These are phyloP conservation scores for Axilococcus clingmanii DNA, from an alignment of 139 green algal genomes.

Conservation along the genomic window DNA sequence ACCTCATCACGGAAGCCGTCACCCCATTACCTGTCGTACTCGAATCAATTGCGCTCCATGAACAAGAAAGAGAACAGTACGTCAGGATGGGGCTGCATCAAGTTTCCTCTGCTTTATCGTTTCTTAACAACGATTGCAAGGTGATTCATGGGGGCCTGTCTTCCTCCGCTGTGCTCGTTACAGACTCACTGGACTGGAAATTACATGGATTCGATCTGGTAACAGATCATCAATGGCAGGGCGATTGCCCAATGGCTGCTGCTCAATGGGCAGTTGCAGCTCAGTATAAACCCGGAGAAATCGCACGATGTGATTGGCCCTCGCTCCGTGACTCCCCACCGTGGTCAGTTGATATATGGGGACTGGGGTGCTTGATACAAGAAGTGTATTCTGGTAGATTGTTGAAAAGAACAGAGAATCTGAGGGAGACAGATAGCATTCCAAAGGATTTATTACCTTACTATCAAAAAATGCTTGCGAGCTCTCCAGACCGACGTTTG, in stretches of 20 bases:
- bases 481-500: constrained; percentile 53
- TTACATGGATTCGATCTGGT: constrained; percentile 87
- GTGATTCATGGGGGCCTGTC: constrained; percentile 90
- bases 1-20: constrained; percentile 77
- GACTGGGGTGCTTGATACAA: constrained; percentile 92
- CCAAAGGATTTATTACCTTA: constrained; percentile 53
- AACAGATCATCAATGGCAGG: constrained; percentile 50
- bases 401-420: constrained; percentile 59
- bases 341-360: constrained; percentile 95
- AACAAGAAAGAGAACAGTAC: constrained; percentile 62
- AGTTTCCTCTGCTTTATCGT: constrained; percentile 81
- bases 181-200: constrained; percentile 87
- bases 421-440: constrained; percentile 69
- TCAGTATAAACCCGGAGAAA: constrained; percentile 87
- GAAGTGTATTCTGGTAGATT: constrained; percentile 46
- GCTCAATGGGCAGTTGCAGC: constrained; percentile 46
- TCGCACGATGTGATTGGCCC: constrained; percentile 74
- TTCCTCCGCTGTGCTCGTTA: constrained; percentile 78
- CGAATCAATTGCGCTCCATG: background rate
- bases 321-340: constrained; percentile 54
- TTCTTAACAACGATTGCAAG: constrained; percentile 93
- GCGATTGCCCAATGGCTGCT: constrained; percentile 21
- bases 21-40: constrained; percentile 39
- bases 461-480: constrained; percentile 64
- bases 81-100: constrained; percentile 79